Evolutionary conservation across 2,329 filamentous ascomycete species (phyloP).

Genomic region (Dactylonectria macrodidyma): DNA sequence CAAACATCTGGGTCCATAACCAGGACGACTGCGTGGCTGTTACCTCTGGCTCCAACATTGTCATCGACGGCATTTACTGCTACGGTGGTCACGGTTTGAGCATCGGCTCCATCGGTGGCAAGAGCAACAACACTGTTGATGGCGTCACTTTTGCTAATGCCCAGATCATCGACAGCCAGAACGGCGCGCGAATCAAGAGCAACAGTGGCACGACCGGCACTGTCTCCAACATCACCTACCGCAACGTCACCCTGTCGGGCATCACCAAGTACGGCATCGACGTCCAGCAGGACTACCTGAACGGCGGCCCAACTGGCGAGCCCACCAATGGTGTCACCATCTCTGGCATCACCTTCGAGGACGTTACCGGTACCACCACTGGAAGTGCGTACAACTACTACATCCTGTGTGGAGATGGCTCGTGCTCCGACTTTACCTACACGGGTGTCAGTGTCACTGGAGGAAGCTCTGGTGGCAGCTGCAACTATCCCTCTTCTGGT

Average conservation of each 20-base stretch:
- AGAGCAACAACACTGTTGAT: slow-evolving; percentile 66
- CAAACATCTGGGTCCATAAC: slow-evolving; percentile 66
- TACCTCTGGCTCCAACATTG: slow-evolving; percentile 64
- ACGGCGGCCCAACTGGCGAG: slow-evolving; percentile 58
- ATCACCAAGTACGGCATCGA: slow-evolving; percentile 55
- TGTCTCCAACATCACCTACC: slow-evolving; percentile 58
- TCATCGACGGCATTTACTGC: slow-evolving; percentile 58
- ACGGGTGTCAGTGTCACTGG: slow-evolving; percentile 62
- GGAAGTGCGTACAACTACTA: slow-evolving; percentile 59
- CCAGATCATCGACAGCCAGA: slow-evolving; percentile 64
- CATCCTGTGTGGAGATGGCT: slow-evolving; percentile 62
- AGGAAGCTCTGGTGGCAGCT: slow-evolving; percentile 49
- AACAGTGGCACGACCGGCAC: slow-evolving; percentile 59
- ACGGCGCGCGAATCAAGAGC: slow-evolving; percentile 65
- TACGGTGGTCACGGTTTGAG: slow-evolving; percentile 57
- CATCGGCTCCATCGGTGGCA: slow-evolving; percentile 59
- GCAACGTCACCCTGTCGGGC: slow-evolving; percentile 56
- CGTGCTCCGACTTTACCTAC: slow-evolving; percentile 65
- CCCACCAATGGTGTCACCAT: slow-evolving; percentile 63
- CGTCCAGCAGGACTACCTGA: slow-evolving; percentile 60
- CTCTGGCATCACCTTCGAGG: slow-evolving; percentile 59
- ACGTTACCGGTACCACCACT: slow-evolving; percentile 53
- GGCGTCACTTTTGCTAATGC: slow-evolving; percentile 63
- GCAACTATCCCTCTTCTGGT: slow-evolving; percentile 30
- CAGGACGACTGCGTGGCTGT: slow-evolving; percentile 72